phyloP scores from a whole-genome alignment of 73 alveolate genomes.

The Uronychia setigera region DNA sequence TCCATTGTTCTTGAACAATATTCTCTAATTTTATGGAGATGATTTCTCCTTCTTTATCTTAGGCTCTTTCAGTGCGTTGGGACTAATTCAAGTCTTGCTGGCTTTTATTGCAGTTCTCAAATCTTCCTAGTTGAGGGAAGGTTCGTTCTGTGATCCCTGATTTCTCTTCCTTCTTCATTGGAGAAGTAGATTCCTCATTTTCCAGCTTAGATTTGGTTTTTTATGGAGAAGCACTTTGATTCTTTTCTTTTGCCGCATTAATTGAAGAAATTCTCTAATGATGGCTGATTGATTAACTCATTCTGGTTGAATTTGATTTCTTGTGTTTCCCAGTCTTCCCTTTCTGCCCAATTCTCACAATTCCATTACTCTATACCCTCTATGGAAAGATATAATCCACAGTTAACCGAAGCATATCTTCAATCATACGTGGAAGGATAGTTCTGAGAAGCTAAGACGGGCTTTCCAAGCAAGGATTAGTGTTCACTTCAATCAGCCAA shows the following conservation, averaged over 20 bases:
- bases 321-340: constrained; percentile 2
- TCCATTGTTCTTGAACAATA: neutral
- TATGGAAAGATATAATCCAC: constrained; percentile 27
- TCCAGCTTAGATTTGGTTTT: neutral
- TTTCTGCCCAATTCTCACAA: neutral
- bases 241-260: neutral
- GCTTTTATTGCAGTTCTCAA: too few relatives aligned
- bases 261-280: neutral
- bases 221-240: neutral
- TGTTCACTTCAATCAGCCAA: constrained; percentile 50
- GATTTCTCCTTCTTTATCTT: neutral
- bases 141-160: neutral
- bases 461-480: constrained; percentile 53
- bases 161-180: neutral
- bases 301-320: neutral
- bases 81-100: neutral
- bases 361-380: neutral
- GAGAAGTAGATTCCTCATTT: neutral
- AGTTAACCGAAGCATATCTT: constrained; percentile 47
- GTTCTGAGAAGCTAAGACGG: constrained; percentile 29
- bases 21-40: neutral
- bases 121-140: too few relatives aligned
- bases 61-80: neutral
- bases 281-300: constrained; percentile 25
- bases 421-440: constrained; percentile 43